These are phyloP conservation scores for Tieghemostelium lacteum DNA, from an alignment of 78 protist species.

Conservation along the genomic window DNA sequence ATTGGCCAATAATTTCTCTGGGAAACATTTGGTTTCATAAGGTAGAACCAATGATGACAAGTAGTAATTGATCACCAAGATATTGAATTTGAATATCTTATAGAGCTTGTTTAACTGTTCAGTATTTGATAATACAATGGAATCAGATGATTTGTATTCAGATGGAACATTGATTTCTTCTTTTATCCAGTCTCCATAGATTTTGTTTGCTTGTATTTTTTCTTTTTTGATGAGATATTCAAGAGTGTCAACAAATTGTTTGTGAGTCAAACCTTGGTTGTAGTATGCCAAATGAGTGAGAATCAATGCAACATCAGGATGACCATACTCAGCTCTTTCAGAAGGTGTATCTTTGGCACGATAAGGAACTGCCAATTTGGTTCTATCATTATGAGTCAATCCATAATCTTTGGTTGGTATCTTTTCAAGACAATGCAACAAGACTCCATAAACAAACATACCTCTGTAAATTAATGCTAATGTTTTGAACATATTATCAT, in stretches of 20 bases:
- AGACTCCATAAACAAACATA: not conserved
- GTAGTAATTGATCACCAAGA: slow-evolving; percentile 7
- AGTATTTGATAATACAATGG: not conserved
- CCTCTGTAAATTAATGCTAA: not conserved
- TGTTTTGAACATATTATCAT: not conserved
- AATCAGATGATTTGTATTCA: not conserved
- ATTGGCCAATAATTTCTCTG: not conserved
- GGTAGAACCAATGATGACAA: slow-evolving; percentile 13
- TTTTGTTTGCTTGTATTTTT: not conserved
- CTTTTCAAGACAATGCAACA: not conserved
- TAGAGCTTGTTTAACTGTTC: not conserved
- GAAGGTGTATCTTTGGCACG: slow-evolving; percentile 77
- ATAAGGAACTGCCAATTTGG: slow-evolving; percentile 49
- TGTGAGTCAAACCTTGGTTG: slow-evolving; percentile 30
- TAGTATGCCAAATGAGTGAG: slow-evolving; percentile 77
- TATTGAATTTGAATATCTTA: not conserved
- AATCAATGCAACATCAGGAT: slow-evolving; percentile 84
- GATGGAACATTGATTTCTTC: not conserved
- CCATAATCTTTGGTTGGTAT: slow-evolving; percentile 7
- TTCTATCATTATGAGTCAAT: not conserved
- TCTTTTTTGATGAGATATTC: not conserved
- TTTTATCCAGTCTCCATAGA: not conserved
- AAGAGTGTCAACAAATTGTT: slow-evolving; percentile 3
- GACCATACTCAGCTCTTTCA: slow-evolving; percentile 78
- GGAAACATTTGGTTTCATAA: slow-evolving; percentile 13